Evolutionary conservation across 2,329 filamentous ascomycete species (phyloP), one percentile per base, ranked within the genome.

Genomic region (Fusarium abutilonis): DNA sequence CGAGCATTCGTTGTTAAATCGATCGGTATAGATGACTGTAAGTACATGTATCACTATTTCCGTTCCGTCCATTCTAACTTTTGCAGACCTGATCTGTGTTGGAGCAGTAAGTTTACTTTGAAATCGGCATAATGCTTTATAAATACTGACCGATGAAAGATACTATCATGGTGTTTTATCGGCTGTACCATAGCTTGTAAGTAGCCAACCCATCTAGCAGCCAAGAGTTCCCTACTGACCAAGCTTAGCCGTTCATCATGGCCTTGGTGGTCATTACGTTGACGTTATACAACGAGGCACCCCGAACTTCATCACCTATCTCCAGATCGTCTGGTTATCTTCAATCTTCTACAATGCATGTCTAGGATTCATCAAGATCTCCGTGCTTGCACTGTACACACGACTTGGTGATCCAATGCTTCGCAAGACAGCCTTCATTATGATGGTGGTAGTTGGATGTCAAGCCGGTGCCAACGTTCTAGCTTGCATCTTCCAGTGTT

Each of bases 321-420:
- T 52, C 13, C 61, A 64, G 7, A 65, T 64, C 3, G 61, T 65
- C 6, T 64, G 61, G 61, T 4, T 64, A 0, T 64, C 61, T 0
- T 64, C 61, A 8, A 65, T 64, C 29, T 64, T 64, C 8, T 64
- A 64, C 29, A 64, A 64, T 35, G 61, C 61, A 3, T 65, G 59
- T 9, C 57, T 64, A 0, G 62, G 62, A 4, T 64, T 64, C 38
- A 63, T 64, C 48, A 64, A 64, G 41, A 59, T 66, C 13, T 66
- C 62, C 0, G 62, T 64, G 0, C 57, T 64, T 0, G 62, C 62
- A 0, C 48, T 64, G 1, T 66, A 64, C 1, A 66, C 53, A 3
- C 41, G 62, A 1, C 44, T 64, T 7, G 62, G 62, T 1, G 62
- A 64, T 19, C 64, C 56, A 11, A 23, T 38, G 4, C 17, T 64